Percentiles rank a stretch among this genome's conserved stretches.
Conservation (phyloP, 352 stramenopile species). For the Phytophthora sp. region DNA sequence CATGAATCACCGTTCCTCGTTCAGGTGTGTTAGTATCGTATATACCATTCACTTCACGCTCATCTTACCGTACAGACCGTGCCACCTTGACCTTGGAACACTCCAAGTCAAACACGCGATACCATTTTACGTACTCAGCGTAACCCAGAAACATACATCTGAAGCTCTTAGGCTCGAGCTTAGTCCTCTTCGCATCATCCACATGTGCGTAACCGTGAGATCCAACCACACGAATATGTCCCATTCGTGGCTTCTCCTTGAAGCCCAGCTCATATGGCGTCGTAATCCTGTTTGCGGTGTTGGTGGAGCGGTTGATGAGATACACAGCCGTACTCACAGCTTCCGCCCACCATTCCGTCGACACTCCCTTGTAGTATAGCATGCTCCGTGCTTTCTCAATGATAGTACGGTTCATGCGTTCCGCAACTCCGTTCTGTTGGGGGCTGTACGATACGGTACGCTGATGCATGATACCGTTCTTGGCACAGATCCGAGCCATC, state of each 20-base stretch:
- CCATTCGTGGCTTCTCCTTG: constrained; percentile 10
- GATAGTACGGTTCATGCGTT: constrained; percentile 28
- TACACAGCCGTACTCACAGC: constrained; percentile 36
- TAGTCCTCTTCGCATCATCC: constrained; percentile 24
- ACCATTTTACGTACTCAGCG: constrained; percentile 18
- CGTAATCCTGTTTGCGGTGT: not conserved
- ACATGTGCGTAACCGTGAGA: constrained; percentile 35
- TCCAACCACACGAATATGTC: constrained; percentile 32
- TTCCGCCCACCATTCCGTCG: constrained; percentile 35
- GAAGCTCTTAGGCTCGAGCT: constrained; percentile 30
- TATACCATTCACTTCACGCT: constrained; percentile 18
- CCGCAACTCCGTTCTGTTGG: constrained; percentile 26
- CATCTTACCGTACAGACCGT: constrained; percentile 17
- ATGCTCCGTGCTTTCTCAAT: too few species aligned
- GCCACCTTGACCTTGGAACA: constrained; percentile 16
- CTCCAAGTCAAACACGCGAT: constrained; percentile 23
- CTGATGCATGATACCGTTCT: constrained; percentile 25
- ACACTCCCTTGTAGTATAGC: constrained; percentile 29
- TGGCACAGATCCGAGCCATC: not conserved
- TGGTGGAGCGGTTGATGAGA: constrained; percentile 26
- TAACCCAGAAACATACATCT: constrained; percentile 34
- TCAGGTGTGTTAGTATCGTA: constrained; percentile 1
- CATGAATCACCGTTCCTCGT: constrained; percentile 1
- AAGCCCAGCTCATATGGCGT: constrained; percentile 34
- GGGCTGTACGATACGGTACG: constrained; percentile 8